Conservation (phyloP, 202 grass and related monocot genomes). For the Panicum virgatum region DNA sequence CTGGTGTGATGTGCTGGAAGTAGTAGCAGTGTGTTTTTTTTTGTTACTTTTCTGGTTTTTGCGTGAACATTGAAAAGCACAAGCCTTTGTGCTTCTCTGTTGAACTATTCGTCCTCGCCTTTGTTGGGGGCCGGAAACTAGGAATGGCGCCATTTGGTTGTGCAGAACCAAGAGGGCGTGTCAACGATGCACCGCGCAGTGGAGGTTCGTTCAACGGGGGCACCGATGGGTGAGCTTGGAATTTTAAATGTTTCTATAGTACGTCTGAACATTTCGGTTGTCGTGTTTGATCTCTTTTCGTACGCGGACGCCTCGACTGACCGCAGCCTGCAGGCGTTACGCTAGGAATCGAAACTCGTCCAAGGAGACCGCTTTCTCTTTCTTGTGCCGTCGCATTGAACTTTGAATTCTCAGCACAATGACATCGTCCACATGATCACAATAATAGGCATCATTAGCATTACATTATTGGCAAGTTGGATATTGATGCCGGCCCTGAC, state of each 20-base stretch:
- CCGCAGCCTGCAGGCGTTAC: background rate
- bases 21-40: no score
- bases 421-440: background rate
- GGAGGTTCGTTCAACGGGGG: background rate
- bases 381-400: background rate
- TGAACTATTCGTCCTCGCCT: background rate
- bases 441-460: background rate
- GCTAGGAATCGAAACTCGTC: background rate
- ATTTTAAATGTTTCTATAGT: background rate
- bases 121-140: background rate
- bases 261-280: slow-evolving; percentile 5
- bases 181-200: background rate
- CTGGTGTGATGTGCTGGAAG: no score
- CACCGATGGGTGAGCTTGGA: background rate
- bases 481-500: background rate
- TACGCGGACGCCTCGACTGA: background rate
- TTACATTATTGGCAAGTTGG: slow-evolving; percentile 30
- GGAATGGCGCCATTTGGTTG: background rate
- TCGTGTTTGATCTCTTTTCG: background rate
- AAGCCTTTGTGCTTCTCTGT: background rate
- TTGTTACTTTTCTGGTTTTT: no score
- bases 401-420: background rate
- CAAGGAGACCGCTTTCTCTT: slow-evolving; percentile 25
- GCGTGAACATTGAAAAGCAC: no score
- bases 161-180: background rate